These are phyloP conservation scores for Prosopis cineraria DNA, from an alignment of 306 rosid genomes.

Conservation along the genomic window DNA sequence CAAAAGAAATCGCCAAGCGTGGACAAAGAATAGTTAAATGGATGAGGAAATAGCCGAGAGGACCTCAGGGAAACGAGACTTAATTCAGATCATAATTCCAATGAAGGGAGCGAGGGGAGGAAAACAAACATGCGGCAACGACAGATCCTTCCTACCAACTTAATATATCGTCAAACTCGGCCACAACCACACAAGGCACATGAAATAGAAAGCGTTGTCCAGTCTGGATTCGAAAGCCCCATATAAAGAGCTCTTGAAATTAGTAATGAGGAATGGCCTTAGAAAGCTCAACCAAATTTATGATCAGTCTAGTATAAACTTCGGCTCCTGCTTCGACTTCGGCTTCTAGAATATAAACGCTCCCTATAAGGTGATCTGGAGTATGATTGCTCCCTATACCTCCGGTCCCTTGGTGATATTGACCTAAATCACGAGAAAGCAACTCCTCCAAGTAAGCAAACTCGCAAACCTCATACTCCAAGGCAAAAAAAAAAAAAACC, in stretches of 20 bases:
- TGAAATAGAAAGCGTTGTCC: conserved; percentile 1
- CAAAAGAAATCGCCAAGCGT: neutral
- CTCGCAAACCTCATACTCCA: neutral
- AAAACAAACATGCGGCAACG: neutral
- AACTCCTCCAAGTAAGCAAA: neutral
- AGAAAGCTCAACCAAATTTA: neutral
- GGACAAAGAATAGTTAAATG: neutral
- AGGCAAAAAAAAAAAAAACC: neutral
- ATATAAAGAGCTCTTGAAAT: conserved; percentile 18
- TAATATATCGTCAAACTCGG: conserved; percentile 9
- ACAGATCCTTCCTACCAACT: conserved; percentile 20
- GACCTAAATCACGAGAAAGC: conserved; percentile 46
- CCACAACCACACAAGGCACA: conserved; percentile 5
- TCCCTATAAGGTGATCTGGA: conserved; percentile 57
- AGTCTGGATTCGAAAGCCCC: neutral
- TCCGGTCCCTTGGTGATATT: conserved; percentile 58
- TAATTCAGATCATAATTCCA: neutral
- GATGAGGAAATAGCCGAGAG: neutral
- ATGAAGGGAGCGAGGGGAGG: neutral
- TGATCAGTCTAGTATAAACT: conserved; percentile 53
- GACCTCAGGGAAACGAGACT: neutral
- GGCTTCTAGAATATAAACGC: conserved; percentile 45
- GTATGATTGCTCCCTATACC: conserved; percentile 53
- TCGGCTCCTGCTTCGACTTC: conserved; percentile 43
- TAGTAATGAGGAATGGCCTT: conserved; percentile 28